These are phyloP conservation scores for Ampelocalamus luodianensis DNA, from an alignment of 176 grass and related monocot species.

Conservation along the genomic window DNA sequence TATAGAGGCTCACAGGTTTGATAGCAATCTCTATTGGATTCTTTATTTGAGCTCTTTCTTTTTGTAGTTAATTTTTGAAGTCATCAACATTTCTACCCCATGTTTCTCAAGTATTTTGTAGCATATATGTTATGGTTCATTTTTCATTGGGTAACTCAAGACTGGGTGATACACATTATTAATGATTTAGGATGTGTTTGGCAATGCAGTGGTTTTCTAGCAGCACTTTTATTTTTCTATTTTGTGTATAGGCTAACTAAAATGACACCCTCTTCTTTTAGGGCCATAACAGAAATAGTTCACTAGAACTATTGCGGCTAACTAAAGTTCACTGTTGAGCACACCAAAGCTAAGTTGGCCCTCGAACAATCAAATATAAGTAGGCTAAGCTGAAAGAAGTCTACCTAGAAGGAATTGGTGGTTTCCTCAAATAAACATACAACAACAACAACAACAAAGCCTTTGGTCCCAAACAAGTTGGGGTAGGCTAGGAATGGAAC, in stretches of 20 bases:
- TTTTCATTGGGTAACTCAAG: constrained; percentile 16
- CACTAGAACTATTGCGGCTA: background rate
- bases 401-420: background rate
- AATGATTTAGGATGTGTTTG: constrained; percentile 4
- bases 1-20: constrained; percentile 90
- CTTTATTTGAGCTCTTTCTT: constrained; percentile 9
- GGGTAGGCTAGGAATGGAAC: too few species aligned
- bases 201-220: background rate
- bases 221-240: background rate
- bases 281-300: background rate
- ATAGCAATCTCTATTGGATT: background rate
- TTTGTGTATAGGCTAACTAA: background rate
- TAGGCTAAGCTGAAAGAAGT: constrained; percentile 30
- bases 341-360: constrained; percentile 1
- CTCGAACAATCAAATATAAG: constrained; percentile 8
- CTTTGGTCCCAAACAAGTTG: too few species aligned
- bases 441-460: too few species aligned
- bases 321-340: background rate
- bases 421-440: constrained; percentile 16
- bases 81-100: background rate
- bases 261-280: background rate
- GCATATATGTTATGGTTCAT: constrained; percentile 19
- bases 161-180: background rate
- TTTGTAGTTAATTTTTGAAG: constrained; percentile 24
- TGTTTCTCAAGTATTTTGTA: constrained; percentile 28